Base-by-base conservation (phyloP, 1,284 basidiomycete species). In the Apiotrichum sp. region DNA sequence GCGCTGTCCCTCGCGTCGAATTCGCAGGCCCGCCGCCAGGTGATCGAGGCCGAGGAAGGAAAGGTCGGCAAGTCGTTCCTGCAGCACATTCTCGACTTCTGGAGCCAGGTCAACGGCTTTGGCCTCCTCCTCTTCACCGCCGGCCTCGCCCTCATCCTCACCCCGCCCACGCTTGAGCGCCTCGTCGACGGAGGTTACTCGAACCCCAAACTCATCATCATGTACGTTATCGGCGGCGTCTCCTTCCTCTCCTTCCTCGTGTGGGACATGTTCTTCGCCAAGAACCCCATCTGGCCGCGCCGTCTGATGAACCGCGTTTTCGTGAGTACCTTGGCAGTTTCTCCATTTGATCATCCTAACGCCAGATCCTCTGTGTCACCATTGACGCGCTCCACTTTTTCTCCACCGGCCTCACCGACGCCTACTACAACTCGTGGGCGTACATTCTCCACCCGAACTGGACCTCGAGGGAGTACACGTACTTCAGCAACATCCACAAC, bases 131-230 rank as follows among this genome's bases (percentile, higher is more conserved):
- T 78, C 39, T 58, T 78, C 33, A 74, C 68, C 10, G 70, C 73
- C 54, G 65, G 67, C 9, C 75, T 74, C 48, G 67, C 68, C 11
- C 66, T 70, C 51, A 65, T 78, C 55, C 70, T 78, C 38, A 62
- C 75, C 6, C 78, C 75, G 6, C 70, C 72, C 58, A 75, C 72
- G 16, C 65, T 77, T 47, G 62, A 55, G 44, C 56, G 66, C 32
- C 65, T 64, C 7, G 73, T 72, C 38, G 59, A 62, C 10, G 65
- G 66, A 13, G 71, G 70, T 0, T 77, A 72, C 66, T 56, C 57
- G 22, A 77, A 77, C 58, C 69, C 72, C n/a, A 74, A 71, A 1
- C 67, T 79, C 52, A 78, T 79, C 56, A 75, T 77, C 53, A 72
- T 78, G 70, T 66, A 76, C 48, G 65, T 68, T 40, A 65, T 75